Conservation (phyloP, 306 rosid species). For the Carpinus viminea region DNA sequence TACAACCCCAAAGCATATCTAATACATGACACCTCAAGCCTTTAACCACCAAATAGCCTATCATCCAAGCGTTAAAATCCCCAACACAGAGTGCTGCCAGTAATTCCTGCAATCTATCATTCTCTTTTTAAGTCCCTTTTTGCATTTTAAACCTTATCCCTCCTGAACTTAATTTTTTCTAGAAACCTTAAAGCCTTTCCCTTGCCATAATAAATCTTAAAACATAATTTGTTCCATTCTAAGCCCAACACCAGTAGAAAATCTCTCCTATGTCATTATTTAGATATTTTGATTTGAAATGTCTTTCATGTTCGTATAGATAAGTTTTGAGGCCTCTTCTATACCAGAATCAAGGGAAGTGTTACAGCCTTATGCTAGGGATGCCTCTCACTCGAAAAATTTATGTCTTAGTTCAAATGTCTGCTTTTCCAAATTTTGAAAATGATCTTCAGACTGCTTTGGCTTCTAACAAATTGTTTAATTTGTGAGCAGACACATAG, state of each 20-base stretch:
- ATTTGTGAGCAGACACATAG: background rate
- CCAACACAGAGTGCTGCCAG: background rate
- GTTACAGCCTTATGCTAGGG: conserved; percentile 6
- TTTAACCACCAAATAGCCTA: background rate
- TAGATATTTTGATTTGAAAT: background rate
- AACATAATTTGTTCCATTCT: background rate
- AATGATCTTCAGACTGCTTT: no score
- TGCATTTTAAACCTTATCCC: background rate
- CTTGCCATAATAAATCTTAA: background rate
- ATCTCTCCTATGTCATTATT: no score
- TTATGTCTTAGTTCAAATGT: conserved; percentile 2
- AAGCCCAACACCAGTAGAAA: background rate
- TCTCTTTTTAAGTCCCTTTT: background rate
- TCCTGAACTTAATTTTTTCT: background rate
- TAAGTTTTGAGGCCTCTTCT: conserved; percentile 6
- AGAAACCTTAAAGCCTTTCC: background rate
- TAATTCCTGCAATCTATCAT: background rate
- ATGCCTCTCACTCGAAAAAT: background rate
- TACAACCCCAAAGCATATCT: background rate
- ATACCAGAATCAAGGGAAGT: background rate
- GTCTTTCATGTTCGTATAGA: conserved; percentile 16
- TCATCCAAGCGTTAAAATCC: background rate
- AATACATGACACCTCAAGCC: background rate
- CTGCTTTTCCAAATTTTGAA: no score
- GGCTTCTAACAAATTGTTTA: background rate